phyloP scores from a whole-genome alignment of 257 asterid species.

The Petrea volubilis region DNA sequence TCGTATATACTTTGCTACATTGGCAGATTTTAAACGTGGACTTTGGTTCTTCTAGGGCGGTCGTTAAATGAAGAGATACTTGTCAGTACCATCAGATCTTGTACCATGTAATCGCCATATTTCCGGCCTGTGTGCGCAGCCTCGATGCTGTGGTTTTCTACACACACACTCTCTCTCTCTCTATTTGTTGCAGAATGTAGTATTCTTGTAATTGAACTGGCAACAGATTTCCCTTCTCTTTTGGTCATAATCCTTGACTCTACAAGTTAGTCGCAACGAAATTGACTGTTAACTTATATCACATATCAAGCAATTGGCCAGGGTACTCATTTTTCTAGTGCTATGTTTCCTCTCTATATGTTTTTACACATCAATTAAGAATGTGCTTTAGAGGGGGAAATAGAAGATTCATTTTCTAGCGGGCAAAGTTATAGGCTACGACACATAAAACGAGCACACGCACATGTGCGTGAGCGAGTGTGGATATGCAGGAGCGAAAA shows the following conservation, averaged over 20 bases:
- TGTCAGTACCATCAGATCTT: constrained; percentile 47
- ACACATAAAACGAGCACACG: too few species aligned
- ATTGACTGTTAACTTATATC: neutral
- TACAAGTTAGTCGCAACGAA: neutral
- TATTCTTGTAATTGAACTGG: neutral
- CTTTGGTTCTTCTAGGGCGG: constrained; percentile 53
- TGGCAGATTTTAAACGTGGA: neutral
- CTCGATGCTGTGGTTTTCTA: neutral
- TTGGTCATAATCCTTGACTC: neutral
- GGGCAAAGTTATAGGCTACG: neutral
- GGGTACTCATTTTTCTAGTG: neutral
- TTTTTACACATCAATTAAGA: too few species aligned
- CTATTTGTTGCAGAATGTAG: neutral
- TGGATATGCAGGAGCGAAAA: too few species aligned
- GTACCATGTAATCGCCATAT: constrained; percentile 32
- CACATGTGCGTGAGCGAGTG: too few species aligned
- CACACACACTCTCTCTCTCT: neutral
- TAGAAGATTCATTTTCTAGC: neutral
- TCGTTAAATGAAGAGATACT: constrained; percentile 69
- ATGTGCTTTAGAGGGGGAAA: neutral
- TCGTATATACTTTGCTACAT: neutral
- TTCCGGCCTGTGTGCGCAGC: neutral
- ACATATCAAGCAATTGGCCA: neutral
- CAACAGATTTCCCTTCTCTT: neutral
- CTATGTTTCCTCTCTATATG: neutral